Evolutionary conservation across 179 eudicot genomes (phyloP).

Genomic region (Spinacia oleracea): DNA sequence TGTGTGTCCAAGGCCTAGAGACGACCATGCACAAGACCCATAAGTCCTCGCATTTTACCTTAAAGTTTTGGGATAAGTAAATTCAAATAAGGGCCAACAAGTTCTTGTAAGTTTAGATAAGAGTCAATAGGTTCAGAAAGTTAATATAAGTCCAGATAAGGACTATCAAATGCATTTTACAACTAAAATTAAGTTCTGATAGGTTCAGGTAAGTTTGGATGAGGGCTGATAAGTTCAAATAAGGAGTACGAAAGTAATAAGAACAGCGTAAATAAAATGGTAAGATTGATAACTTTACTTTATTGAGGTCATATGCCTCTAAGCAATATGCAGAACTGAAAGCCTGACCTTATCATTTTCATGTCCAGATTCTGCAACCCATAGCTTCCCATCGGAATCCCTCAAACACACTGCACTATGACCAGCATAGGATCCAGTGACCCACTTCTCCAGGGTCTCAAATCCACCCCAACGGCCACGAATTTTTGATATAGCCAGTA

Average conservation of each 20-base stretch:
- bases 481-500: constrained; percentile 89
- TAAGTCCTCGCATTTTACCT: background rate
- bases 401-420: constrained; percentile 91
- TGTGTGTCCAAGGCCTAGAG: background rate
- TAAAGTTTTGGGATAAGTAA: background rate
- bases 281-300: no score
- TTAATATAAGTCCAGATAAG: background rate
- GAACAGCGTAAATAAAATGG: background rate
- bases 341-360: constrained; percentile 78
- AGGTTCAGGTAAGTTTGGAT: background rate
- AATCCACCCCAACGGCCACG: constrained; percentile 99
- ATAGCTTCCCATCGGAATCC: constrained; percentile 88
- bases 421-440: constrained; percentile 95
- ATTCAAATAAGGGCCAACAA: background rate
- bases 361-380: constrained; percentile 99
- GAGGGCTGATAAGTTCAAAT: background rate
- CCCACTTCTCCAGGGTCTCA: constrained; percentile 99
- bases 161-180: background rate
- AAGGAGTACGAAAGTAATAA: background rate
- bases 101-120: background rate
- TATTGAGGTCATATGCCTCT: no score
- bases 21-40: background rate
- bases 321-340: background rate
- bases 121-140: background rate
- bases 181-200: background rate